Conservation (phyloP, 1,284 basidiomycete genomes). For the Flammula alnicola region DNA sequence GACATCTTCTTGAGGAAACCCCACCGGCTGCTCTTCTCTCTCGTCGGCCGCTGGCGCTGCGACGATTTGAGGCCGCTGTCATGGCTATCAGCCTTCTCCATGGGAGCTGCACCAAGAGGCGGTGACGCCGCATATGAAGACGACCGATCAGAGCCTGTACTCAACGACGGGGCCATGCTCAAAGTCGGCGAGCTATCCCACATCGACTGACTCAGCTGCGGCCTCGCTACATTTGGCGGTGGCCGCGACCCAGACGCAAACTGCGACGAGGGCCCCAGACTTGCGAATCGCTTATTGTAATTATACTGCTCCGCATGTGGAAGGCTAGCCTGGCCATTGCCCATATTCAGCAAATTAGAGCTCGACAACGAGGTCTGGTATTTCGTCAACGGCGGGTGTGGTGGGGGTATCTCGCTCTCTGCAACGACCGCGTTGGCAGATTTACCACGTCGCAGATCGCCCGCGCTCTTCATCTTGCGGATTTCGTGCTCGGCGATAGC, state of each 20-base stretch:
- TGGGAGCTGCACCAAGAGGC: constrained; percentile 3
- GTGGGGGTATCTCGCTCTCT: constrained; percentile 41
- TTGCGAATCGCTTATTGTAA: constrained; percentile 63
- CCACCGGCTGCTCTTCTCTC: constrained; percentile 75
- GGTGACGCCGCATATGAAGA: constrained; percentile 17
- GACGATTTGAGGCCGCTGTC: constrained; percentile 33
- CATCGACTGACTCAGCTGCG: constrained; percentile 54
- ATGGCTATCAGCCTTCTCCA: constrained; percentile 22
- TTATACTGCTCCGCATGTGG: not conserved
- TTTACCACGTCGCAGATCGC: constrained; percentile 67
- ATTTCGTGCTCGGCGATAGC: constrained; percentile 62
- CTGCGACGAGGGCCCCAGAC: constrained; percentile 56
- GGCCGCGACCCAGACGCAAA: constrained; percentile 39
- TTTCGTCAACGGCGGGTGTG: constrained; percentile 50
- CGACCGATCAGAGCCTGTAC: constrained; percentile 7
- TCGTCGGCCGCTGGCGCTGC: constrained; percentile 35
- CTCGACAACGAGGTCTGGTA: constrained; percentile 65
- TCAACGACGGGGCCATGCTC: constrained; percentile 15
- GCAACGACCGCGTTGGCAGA: constrained; percentile 26
- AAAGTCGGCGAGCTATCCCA: constrained; percentile 46
- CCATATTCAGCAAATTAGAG: constrained; percentile 57
- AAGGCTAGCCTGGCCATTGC: constrained; percentile 36
- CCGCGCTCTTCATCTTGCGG: constrained; percentile 87
- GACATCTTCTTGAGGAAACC: constrained; percentile 97
- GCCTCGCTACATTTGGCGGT: constrained; percentile 40